These are phyloP conservation scores for Ambrosia hybrid DNA, from an alignment of 140 eudicot species.

Conservation along the genomic window DNA sequence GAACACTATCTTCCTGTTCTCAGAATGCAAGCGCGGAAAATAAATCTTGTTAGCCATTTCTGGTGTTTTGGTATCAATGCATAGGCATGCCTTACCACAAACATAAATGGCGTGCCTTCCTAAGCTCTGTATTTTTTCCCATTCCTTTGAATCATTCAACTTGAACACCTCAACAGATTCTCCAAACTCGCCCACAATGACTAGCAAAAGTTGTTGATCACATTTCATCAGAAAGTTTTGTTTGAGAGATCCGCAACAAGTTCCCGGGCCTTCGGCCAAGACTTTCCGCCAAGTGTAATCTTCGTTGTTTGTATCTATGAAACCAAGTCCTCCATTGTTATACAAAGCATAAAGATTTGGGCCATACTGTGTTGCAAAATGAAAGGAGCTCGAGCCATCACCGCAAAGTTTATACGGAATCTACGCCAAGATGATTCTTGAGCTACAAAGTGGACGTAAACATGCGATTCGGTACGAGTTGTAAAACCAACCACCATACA, in stretches of 20 bases:
- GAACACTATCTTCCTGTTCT: constrained; percentile 11
- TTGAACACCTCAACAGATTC: background rate
- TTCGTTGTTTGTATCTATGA: background rate
- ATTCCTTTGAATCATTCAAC: background rate
- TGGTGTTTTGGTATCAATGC: constrained; percentile 4
- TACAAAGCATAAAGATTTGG: background rate
- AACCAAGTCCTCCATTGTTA: background rate
- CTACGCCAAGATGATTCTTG: background rate
- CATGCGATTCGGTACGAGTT: background rate
- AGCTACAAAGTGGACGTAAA: background rate
- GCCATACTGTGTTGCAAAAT: background rate
- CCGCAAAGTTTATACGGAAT: background rate
- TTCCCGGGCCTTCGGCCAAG: background rate
- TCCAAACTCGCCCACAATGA: too few relatives aligned
- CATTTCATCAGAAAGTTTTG: background rate
- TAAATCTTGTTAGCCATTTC: constrained; percentile 8
- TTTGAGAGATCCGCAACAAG: background rate
- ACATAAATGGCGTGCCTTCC: background rate
- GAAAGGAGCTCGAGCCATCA: background rate
- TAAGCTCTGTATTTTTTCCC: background rate
- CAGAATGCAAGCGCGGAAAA: background rate
- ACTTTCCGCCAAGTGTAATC: background rate
- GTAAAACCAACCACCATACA: too few relatives aligned
- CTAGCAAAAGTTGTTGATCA: background rate
- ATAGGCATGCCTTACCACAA: background rate